Conservation (phyloP, 768 basidiomycete genomes). For the Macrocybe gigantea region DNA sequence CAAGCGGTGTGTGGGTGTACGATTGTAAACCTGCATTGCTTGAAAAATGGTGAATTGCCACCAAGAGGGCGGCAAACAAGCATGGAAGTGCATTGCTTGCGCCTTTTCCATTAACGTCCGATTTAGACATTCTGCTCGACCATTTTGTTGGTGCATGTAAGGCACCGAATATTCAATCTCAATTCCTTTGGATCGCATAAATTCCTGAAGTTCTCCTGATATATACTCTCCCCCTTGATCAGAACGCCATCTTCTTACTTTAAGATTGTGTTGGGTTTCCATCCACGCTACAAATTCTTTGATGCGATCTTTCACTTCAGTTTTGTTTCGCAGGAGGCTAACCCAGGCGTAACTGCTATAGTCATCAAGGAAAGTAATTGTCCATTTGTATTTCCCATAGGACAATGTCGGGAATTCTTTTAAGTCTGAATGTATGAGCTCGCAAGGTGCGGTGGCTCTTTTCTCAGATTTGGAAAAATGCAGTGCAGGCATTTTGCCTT, state of each 20-base stretch:
- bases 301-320: background rate
- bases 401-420: conserved; percentile 12
- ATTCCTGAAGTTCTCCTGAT: background rate
- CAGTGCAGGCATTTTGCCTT: conserved; percentile 12
- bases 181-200: background rate
- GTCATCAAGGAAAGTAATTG: conserved; percentile 12
- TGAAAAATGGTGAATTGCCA: conserved; percentile 5
- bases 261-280: conserved; percentile 2
- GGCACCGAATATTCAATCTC: conserved; percentile 3
- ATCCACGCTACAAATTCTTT: conserved; percentile 4
- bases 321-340: conserved; percentile 4
- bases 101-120: conserved; percentile 1
- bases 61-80: conserved; percentile 1
- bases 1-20: background rate
- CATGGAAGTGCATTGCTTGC: background rate
- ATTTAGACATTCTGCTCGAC: conserved; percentile 13
- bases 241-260: conserved; percentile 5
- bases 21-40: background rate
- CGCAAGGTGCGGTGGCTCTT: conserved; percentile 9
- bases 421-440: conserved; percentile 15
- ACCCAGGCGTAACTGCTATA: conserved; percentile 7
- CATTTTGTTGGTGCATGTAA: conserved; percentile 13
- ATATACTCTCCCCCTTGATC: conserved; percentile 7
- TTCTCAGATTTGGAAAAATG: conserved; percentile 7
- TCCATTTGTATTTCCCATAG: conserved; percentile 12